Percentiles rank a stretch among this genome's conserved stretches.
Evolutionary conservation across 306 rosid species (phyloP).

Genomic region (Sphenostylis stenocarpa): DNA sequence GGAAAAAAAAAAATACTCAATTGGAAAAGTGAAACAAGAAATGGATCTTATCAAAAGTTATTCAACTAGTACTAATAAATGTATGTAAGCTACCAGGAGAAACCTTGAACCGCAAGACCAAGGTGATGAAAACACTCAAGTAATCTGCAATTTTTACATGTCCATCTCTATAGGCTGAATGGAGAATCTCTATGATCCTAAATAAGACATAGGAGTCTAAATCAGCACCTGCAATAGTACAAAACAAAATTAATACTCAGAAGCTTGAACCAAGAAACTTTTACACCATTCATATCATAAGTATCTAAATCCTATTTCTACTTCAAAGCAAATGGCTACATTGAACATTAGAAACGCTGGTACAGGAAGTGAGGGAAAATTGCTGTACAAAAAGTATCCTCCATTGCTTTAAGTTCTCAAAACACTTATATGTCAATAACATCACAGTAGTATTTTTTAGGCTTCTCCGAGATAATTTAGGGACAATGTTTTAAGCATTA

Average conservation of each 20-base stretch:
- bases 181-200: slow-evolving; percentile 63
- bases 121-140: slow-evolving; percentile 67
- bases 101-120: slow-evolving; percentile 61
- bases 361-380: slow-evolving; percentile 2
- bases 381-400: slow-evolving; percentile 10
- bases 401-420: neutral
- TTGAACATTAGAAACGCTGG: neutral
- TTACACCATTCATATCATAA: neutral
- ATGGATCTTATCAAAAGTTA: neutral
- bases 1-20: slow-evolving; percentile 11
- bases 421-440: neutral
- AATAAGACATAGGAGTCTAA: slow-evolving; percentile 54
- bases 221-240: slow-evolving; percentile 61
- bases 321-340: neutral
- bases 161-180: slow-evolving; percentile 65
- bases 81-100: slow-evolving; percentile 51
- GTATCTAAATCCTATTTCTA: slow-evolving; percentile 6
- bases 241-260: slow-evolving; percentile 8
- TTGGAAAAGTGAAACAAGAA: slow-evolving; percentile 27
- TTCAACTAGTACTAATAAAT: slow-evolving; percentile 11
- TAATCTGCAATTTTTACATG: slow-evolving; percentile 55
- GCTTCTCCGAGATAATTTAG: neutral
- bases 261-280: too few relatives aligned
- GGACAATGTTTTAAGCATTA: neutral
- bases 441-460: neutral